Conservation (phyloP, 2,329 filamentous ascomycete species). For the Trichophyton verrucosum region DNA sequence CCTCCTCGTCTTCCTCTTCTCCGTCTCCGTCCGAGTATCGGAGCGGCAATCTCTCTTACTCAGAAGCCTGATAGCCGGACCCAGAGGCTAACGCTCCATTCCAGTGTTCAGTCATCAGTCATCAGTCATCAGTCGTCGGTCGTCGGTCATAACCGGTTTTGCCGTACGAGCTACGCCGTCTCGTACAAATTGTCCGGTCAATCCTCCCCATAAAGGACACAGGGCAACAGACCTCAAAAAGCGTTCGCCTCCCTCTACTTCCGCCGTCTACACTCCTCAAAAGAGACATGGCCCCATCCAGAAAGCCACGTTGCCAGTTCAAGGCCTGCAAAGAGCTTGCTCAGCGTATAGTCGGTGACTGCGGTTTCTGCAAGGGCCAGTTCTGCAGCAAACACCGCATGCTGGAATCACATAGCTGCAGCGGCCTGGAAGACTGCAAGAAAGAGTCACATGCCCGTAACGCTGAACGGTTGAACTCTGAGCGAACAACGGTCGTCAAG, state of each 20-base stretch:
- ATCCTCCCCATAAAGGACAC: too few species aligned
- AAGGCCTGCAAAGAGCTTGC: slow-evolving; percentile 79
- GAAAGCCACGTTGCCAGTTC: slow-evolving; percentile 64
- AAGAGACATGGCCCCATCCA: slow-evolving; percentile 28
- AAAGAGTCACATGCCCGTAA: slow-evolving; percentile 94
- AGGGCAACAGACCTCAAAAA: not conserved
- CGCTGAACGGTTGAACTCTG: slow-evolving; percentile 77
- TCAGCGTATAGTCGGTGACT: slow-evolving; percentile 91
- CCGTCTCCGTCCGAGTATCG: not conserved
- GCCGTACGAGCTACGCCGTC: not conserved
- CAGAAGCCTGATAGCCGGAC: not conserved
- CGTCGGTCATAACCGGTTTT: not conserved
- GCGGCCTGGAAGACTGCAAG: slow-evolving; percentile 90
- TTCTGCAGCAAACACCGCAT: slow-evolving; percentile 93
- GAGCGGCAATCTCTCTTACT: not conserved
- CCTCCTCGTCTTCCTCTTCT: not conserved
- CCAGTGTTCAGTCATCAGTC: not conserved
- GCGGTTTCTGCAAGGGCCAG: slow-evolving; percentile 83
- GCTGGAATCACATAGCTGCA: slow-evolving; percentile 88
- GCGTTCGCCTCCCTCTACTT: not conserved
- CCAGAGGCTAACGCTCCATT: not conserved
- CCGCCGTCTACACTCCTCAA: not conserved
- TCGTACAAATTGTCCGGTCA: not conserved
- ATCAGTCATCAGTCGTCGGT: too few species aligned
- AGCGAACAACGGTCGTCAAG: slow-evolving; percentile 88